These are phyloP conservation scores for Vinca major DNA, from an alignment of 305 asterid species.

Conservation along the genomic window DNA sequence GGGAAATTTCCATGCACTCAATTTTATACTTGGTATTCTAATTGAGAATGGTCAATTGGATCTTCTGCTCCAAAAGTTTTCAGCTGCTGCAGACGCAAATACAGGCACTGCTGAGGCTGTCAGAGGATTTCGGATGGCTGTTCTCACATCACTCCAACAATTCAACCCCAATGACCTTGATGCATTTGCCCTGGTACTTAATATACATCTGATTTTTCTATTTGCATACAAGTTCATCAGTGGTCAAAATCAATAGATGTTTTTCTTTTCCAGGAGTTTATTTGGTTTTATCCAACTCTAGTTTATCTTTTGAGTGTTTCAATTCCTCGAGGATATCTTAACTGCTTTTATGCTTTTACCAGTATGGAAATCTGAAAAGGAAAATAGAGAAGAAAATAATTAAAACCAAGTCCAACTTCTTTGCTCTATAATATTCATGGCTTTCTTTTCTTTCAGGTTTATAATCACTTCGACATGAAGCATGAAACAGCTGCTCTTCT, in stretches of 20 bases:
- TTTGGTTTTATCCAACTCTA: background rate
- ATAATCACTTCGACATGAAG: constrained; percentile 92
- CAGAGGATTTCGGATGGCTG: constrained; percentile 96
- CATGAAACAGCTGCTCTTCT: constrained; percentile 83
- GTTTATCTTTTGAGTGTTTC: background rate
- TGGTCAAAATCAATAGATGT: background rate
- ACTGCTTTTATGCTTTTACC: background rate
- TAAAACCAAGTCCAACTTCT: constrained; percentile 4
- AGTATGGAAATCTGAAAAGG: background rate
- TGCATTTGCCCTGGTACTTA: constrained; percentile 73
- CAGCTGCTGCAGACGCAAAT: constrained; percentile 78
- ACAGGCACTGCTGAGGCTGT: constrained; percentile 77
- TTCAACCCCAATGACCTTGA: constrained; percentile 81
- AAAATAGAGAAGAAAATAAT: background rate
- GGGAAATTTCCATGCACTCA: constrained; percentile 87
- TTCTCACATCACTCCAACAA: constrained; percentile 85
- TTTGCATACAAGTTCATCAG: background rate
- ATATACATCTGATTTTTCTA: background rate
- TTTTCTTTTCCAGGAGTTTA: background rate
- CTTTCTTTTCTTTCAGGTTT: constrained; percentile 48
- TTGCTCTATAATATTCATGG: constrained; percentile 16
- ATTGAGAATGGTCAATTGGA: constrained; percentile 91
- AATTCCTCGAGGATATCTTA: background rate
- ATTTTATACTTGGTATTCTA: constrained; percentile 88
- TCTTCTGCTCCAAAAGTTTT: constrained; percentile 88